Percentiles rank a stretch among this genome's conserved stretches.
Conservation (phyloP, 2,329 filamentous ascomycete species). For the Didymella glomerata region DNA sequence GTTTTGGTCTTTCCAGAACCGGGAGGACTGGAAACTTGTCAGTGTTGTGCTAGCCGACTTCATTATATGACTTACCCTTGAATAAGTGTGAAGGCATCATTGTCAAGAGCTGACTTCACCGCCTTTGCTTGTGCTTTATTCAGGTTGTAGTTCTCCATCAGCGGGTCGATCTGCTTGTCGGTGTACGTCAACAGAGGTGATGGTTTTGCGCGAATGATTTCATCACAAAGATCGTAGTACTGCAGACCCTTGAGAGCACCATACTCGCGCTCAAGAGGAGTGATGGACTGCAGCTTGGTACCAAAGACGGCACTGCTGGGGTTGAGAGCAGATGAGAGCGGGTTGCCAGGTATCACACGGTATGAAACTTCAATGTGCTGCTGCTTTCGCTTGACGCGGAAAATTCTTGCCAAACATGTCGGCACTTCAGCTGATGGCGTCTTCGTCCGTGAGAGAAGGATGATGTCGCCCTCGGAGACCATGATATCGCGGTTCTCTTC, state of each 20-base stretch:
- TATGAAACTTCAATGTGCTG: conserved; percentile 84
- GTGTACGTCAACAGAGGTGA: conserved; percentile 86
- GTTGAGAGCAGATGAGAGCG: conserved; percentile 70
- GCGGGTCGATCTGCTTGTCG: conserved; percentile 72
- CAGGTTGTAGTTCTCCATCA: conserved; percentile 80
- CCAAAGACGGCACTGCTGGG: conserved; percentile 76
- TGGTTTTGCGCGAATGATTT: conserved; percentile 87
- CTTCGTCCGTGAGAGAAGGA: conserved; percentile 79
- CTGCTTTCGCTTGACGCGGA: conserved; percentile 81
- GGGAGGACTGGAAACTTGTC: conserved; percentile 69
- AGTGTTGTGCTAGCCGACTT: conserved; percentile 24
- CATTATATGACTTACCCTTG: conserved; percentile 69
- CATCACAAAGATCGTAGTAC: conserved; percentile 95
- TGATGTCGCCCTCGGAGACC: conserved; percentile 84
- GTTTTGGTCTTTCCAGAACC: conserved; percentile 99
- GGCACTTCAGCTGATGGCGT: conserved; percentile 74
- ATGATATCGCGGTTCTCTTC: conserved; percentile 74
- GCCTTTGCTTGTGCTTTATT: conserved; percentile 91
- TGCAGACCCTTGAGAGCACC: conserved; percentile 88
- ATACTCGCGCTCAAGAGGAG: conserved; percentile 93
- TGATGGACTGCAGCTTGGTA: conserved; percentile 89
- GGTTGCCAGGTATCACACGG: conserved; percentile 74
- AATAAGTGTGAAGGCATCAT: conserved; percentile 95
- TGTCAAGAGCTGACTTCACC: conserved; percentile 89
- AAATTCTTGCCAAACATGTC: conserved; percentile 87